Evolutionary conservation across 257 asterid species (phyloP), one percentile per base, ranked within the genome.

Genomic region (Osmanthus fragrans): DNA sequence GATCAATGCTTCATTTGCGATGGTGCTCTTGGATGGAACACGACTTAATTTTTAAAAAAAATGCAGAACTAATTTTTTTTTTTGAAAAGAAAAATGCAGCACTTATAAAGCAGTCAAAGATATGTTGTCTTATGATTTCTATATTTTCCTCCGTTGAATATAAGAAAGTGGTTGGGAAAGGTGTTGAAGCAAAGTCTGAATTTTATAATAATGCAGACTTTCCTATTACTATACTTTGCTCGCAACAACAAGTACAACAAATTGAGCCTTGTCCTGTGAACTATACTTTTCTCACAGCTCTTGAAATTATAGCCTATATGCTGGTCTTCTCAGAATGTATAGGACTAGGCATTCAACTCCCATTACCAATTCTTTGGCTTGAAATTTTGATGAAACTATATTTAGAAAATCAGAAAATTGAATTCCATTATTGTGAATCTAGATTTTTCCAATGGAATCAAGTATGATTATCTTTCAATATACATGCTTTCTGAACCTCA

Each of bases 381-480:
- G 29, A 65, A 34, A 58, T 32, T 42, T 72, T 45, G 15, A 18
- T 36, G 16, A 11, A 37, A 10, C 72, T 71, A 64, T 19, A 12
- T 15, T 39, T 11, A 39, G 15, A 58, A 58, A 58, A n/a, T 21
- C 66, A 58, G 29, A 34, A 5, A 36, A 58, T 37, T 77, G 19
- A 71, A 51, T 15, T 49, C 11, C 30, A 54, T 51, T 4, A 73
- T 54, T 27, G 19, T 49, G 6, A 73, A 58, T 3, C 81, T 15
- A 18, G 73, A 71, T 72, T 56, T 56, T 15, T 36, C 70, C 18
- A 30, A 42, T 12, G 19, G 66, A 34, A 60, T 36, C 66, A 5
- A 23, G 34, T 11, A 47, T 19, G 33, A 51, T 27, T 32, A 68
- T 73, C 19, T 79, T 47, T 73, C 76, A 58, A 69, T 63, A 33